Conservation (phyloP, 2,329 filamentous ascomycete species). For the Colletotrichum theobromicola region DNA sequence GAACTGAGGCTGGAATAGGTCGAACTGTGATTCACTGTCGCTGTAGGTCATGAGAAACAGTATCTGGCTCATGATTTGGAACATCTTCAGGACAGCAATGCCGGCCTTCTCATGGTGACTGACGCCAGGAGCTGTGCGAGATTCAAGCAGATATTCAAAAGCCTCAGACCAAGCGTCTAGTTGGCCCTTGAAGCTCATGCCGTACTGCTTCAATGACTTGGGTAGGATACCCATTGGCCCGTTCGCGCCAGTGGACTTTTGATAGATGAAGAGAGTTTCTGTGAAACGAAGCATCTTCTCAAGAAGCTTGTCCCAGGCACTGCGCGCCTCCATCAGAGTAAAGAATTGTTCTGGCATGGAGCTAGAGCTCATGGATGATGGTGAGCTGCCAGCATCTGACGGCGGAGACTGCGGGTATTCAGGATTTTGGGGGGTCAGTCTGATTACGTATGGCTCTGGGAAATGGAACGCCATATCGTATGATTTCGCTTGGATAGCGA, state of each 20-base stretch:
- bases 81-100: slow-evolving; percentile 68
- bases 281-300: slow-evolving; percentile 64
- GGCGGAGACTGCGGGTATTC: slow-evolving; percentile 44
- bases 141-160: slow-evolving; percentile 59
- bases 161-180: slow-evolving; percentile 61
- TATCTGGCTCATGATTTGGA: slow-evolving; percentile 61
- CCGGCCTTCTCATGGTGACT: slow-evolving; percentile 62
- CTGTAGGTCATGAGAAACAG: slow-evolving; percentile 67
- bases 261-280: slow-evolving; percentile 55
- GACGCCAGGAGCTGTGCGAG: slow-evolving; percentile 52
- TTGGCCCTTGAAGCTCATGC: slow-evolving; percentile 51
- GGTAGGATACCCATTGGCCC: slow-evolving; percentile 61
- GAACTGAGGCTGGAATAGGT: slow-evolving; percentile 58
- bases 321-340: slow-evolving; percentile 58
- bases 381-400: slow-evolving; percentile 46
- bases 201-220: slow-evolving; percentile 50
- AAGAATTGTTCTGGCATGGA: slow-evolving; percentile 52
- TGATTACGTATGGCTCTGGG: slow-evolving; percentile 65
- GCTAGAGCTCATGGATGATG: slow-evolving; percentile 40
- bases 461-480: slow-evolving; percentile 75
- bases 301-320: slow-evolving; percentile 60
- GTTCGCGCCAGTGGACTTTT: slow-evolving; percentile 44
- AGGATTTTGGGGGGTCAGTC: slow-evolving; percentile 44
- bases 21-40: slow-evolving; percentile 63
- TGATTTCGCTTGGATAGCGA: slow-evolving; percentile 70